Percentiles rank a stretch among this genome's conserved stretches.
These are phyloP conservation scores for Sphaceloma murrayae DNA, from an alignment of 2,329 filamentous ascomycete species.

Conservation along the genomic window DNA sequence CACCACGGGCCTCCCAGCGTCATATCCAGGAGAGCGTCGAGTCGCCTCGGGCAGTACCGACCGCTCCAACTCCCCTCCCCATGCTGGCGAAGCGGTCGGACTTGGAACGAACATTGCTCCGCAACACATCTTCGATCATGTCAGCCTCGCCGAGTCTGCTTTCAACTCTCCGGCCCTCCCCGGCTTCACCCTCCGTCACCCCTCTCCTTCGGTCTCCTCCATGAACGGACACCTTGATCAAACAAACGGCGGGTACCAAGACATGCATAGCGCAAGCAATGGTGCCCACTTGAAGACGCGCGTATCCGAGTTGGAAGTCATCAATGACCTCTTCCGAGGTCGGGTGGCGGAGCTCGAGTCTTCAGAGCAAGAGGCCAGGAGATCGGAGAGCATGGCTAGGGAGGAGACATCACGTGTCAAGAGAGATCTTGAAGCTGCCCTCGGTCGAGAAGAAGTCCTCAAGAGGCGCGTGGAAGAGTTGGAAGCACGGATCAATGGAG, in stretches of 20 bases:
- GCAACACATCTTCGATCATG: slow-evolving; percentile 69
- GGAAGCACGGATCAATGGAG: slow-evolving; percentile 34
- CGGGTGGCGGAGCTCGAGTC: slow-evolving; percentile 64
- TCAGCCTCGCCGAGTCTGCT: slow-evolving; percentile 55
- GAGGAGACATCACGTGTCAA: slow-evolving; percentile 49
- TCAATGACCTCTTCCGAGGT: slow-evolving; percentile 64
- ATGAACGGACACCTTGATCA: slow-evolving; percentile 54
- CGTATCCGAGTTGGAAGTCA: slow-evolving; percentile 89
- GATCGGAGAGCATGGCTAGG: slow-evolving; percentile 50
- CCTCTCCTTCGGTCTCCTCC: slow-evolving; percentile 52
- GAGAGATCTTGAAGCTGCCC: slow-evolving; percentile 60
- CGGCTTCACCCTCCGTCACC: slow-evolving; percentile 38
- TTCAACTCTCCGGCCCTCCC: slow-evolving; percentile 49
- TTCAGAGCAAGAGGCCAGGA: slow-evolving; percentile 58
- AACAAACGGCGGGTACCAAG: slow-evolving; percentile 65
- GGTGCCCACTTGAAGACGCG: slow-evolving; percentile 89
- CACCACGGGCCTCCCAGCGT: slow-evolving; percentile 48
- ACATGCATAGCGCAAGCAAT: slow-evolving; percentile 53
- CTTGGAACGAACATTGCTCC: slow-evolving; percentile 58
- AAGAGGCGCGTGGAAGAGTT: slow-evolving; percentile 75
- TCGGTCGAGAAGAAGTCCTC: slow-evolving; percentile 68
- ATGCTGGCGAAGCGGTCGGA: slow-evolving; percentile 65
- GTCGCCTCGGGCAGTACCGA: slow-evolving; percentile 62
- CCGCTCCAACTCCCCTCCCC: slow-evolving; percentile 67
- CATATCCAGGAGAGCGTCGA: slow-evolving; percentile 51